These are phyloP conservation scores for Coniophora puteana DNA, from an alignment of 1,284 basidiomycete species.

Conservation along the genomic window DNA sequence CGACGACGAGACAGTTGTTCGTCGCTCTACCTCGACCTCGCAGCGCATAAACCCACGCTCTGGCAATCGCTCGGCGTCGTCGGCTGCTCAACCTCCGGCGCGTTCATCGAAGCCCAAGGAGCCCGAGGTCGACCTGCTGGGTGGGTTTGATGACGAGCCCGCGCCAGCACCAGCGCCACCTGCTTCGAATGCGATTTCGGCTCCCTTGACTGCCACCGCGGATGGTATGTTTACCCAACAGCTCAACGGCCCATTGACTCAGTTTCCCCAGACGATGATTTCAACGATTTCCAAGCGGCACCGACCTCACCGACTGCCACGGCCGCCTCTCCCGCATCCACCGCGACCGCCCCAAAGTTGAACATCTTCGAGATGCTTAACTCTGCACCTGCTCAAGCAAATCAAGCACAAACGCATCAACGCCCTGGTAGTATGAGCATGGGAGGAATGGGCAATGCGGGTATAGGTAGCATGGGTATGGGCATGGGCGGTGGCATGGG, in stretches of 20 bases:
- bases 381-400: slow-evolving; percentile 24
- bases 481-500: too few species aligned
- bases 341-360: too few species aligned
- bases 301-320: slow-evolving; percentile 41
- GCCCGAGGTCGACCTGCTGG: slow-evolving; percentile 68
- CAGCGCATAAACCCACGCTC: slow-evolving; percentile 16
- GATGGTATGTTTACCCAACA: slow-evolving; percentile 11
- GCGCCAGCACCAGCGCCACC: slow-evolving; percentile 25
- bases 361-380: slow-evolving; percentile 53
- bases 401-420: slow-evolving; percentile 16
- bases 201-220: slow-evolving; percentile 28
- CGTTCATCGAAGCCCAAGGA: slow-evolving; percentile 40
- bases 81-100: slow-evolving; percentile 21
- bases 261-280: slow-evolving; percentile 69
- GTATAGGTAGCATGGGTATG: too few species aligned
- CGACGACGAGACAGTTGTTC: slow-evolving; percentile 69
- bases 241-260: slow-evolving; percentile 5
- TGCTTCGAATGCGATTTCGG: slow-evolving; percentile 45
- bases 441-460: slow-evolving; percentile 9
- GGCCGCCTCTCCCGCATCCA: slow-evolving; percentile 27
- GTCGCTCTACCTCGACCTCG: slow-evolving; percentile 36
- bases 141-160: slow-evolving; percentile 71
- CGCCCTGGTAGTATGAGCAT: slow-evolving; percentile 17
- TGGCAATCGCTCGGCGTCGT: slow-evolving; percentile 16
- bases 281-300: slow-evolving; percentile 88